phyloP scores from a whole-genome alignment of 371 early-diverging fungal genomes.

The Mucor irregularis region DNA sequence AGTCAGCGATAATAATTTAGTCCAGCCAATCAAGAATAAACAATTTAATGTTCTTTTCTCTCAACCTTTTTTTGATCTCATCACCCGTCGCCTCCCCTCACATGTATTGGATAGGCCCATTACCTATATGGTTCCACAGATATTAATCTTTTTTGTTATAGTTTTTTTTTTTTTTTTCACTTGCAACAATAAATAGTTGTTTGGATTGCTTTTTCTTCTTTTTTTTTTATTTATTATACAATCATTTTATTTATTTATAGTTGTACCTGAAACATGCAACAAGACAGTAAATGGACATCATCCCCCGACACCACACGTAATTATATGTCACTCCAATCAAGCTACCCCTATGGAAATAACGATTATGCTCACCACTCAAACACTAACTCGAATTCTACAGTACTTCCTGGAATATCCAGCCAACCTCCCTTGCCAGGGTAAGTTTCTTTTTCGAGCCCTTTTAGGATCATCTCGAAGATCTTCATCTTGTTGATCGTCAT shows the following conservation, averaged over 20 bases:
- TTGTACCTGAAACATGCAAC: constrained; percentile 16
- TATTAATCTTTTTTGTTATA: constrained; percentile 9
- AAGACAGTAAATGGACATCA: constrained; percentile 33
- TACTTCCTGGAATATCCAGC: constrained; percentile 20
- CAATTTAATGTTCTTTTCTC: too few relatives aligned
- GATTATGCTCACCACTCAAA: constrained; percentile 6
- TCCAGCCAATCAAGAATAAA: too few relatives aligned
- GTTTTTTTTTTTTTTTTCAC: constrained; percentile 6
- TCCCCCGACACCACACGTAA: constrained; percentile 28
- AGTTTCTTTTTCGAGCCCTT: not conserved
- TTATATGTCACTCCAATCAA: constrained; percentile 27
- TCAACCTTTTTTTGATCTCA: constrained; percentile 17
- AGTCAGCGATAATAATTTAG: too few relatives aligned
- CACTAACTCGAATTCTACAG: constrained; percentile 1
- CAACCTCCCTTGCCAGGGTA: constrained; percentile 28
- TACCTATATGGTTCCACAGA: too few relatives aligned
- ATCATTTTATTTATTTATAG: not conserved
- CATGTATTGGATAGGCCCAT: constrained; percentile 12
- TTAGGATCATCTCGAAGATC: not conserved
- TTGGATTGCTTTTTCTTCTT: not conserved
- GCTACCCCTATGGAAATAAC: constrained; percentile 20
- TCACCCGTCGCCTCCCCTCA: constrained; percentile 5
- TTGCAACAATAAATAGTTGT: not conserved
- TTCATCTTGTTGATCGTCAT: not conserved
- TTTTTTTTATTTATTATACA: not conserved